These are phyloP conservation scores for Penicillium sp. DNA, from an alignment of 2,329 filamentous ascomycete species.

Conservation along the genomic window DNA sequence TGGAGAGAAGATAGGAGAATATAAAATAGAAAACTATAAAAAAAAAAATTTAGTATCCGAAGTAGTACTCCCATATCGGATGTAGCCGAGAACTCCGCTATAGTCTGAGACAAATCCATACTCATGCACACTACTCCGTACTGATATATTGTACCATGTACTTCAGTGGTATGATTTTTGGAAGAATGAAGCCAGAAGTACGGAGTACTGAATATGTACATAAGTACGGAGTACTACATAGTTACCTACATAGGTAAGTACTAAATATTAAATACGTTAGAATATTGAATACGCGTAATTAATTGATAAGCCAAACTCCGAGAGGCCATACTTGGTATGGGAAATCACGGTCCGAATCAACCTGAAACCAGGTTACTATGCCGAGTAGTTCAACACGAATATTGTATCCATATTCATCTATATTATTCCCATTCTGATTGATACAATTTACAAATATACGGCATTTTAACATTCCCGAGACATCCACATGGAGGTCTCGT, in stretches of 20 bases:
- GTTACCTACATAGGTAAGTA: no score
- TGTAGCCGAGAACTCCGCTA: neutral
- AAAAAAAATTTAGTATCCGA: no score
- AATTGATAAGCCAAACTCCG: neutral
- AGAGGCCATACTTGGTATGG: neutral
- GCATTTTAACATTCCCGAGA: constrained; percentile 2
- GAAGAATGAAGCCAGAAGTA: neutral
- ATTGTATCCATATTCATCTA: neutral
- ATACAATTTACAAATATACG: neutral
- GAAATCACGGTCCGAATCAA: constrained; percentile 8
- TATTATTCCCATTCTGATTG: neutral
- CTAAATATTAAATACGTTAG: no score
- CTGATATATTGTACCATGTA: neutral
- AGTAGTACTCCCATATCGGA: neutral
- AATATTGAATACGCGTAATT: neutral
- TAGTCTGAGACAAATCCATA: neutral
- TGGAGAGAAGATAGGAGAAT: neutral
- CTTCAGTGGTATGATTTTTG: neutral
- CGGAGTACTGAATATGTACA: neutral
- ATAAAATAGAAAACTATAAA: neutral
- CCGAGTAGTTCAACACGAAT: neutral
- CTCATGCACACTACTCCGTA: neutral
- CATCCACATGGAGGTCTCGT: constrained; percentile 28
- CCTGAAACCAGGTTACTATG: constrained; percentile 12
- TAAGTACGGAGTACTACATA: no score